These are phyloP conservation scores for Alternaria alternata DNA, from an alignment of 2,329 filamentous ascomycete genomes.

Conservation along the genomic window DNA sequence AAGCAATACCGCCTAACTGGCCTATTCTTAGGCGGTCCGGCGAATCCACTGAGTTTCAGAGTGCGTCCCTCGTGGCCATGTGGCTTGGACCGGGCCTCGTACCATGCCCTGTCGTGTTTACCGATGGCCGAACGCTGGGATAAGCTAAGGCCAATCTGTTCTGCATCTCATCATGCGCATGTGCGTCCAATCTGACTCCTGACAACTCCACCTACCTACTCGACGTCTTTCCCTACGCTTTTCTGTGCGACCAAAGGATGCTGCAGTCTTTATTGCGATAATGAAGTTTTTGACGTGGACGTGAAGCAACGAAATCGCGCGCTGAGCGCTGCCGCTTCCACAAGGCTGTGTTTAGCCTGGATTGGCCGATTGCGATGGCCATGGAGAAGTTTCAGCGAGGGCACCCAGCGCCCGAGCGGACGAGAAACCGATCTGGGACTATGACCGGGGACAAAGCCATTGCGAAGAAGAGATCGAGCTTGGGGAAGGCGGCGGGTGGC, in stretches of 20 bases:
- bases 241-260: slow-evolving; percentile 17
- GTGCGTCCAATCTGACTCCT: slow-evolving; percentile 4
- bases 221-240: not conserved
- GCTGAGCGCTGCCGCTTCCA: slow-evolving; percentile 13
- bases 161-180: slow-evolving; percentile 16
- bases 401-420: slow-evolving; percentile 27
- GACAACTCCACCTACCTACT: slow-evolving; percentile 7
- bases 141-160: slow-evolving; percentile 12
- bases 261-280: slow-evolving; percentile 13
- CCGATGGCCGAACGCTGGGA: slow-evolving; percentile 13
- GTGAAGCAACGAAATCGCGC: slow-evolving; percentile 24
- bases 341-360: slow-evolving; percentile 10
- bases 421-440: slow-evolving; percentile 23
- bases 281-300: slow-evolving; percentile 16
- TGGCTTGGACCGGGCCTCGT: slow-evolving; percentile 8
- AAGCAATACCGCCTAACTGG: not conserved
- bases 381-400: slow-evolving; percentile 39
- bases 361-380: slow-evolving; percentile 19
- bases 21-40: slow-evolving; percentile 6
- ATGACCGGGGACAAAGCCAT: slow-evolving; percentile 26
- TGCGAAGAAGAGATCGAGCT: slow-evolving; percentile 41
- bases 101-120: slow-evolving; percentile 12
- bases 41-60: slow-evolving; percentile 10
- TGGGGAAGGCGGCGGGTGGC: slow-evolving; percentile 43
- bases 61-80: slow-evolving; percentile 11